phyloP scores from a whole-genome alignment of 2,329 filamentous ascomycete species.

The Aureobasidium sp. region DNA sequence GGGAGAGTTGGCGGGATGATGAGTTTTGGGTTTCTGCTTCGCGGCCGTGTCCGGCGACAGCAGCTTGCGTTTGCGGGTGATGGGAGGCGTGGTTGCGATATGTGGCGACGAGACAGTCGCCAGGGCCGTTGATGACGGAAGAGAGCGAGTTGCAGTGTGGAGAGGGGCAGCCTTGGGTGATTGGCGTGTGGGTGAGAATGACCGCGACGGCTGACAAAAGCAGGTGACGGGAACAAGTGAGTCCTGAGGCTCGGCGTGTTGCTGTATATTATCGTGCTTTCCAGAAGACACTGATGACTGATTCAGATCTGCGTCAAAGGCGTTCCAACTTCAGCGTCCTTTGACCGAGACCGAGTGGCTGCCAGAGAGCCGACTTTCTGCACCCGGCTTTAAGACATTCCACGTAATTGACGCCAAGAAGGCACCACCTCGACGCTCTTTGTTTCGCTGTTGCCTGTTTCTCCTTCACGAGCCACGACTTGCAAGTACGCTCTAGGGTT shows the following conservation, averaged over 20 bases:
- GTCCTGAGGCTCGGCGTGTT: not conserved
- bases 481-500: not conserved
- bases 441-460: not conserved
- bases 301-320: conserved; percentile 2
- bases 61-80: conserved; percentile 31
- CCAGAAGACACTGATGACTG: not conserved
- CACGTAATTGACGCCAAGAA: conserved; percentile 7
- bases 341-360: not conserved
- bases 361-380: not conserved
- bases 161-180: conserved; percentile 5
- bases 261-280: not conserved
- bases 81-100: conserved; percentile 25
- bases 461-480: not conserved
- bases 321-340: not conserved
- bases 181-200: conserved; percentile 1
- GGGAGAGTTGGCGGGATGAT: conserved; percentile 14
- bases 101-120: conserved; percentile 21
- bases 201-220: conserved; percentile 2
- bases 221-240: not conserved
- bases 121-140: conserved; percentile 23
- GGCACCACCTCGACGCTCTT: not conserved
- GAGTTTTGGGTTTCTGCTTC: conserved; percentile 11
- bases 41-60: conserved; percentile 18
- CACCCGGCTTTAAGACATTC: conserved; percentile 8
- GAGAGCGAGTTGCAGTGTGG: conserved; percentile 18